Percentiles rank a stretch among this genome's conserved stretches.
Conservation (phyloP, 1,139 yeast genomes). For the Geotrichum cucujoidarum region DNA sequence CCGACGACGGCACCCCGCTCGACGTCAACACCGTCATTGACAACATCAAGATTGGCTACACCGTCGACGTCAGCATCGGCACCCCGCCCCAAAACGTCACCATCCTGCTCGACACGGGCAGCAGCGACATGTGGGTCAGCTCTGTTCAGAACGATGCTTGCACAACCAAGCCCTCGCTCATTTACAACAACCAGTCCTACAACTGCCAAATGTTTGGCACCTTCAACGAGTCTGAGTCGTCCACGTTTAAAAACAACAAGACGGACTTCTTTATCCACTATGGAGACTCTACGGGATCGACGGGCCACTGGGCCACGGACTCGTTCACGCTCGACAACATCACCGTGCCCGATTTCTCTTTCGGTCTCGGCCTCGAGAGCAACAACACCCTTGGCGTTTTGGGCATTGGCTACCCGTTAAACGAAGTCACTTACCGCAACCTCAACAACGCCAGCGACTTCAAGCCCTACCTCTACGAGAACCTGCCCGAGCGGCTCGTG, state of each 20-base stretch:
- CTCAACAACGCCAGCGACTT: conserved; percentile 29
- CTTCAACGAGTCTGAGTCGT: conserved; percentile 36
- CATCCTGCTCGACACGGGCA: conserved; percentile 54
- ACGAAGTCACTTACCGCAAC: conserved; percentile 37
- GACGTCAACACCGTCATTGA: neutral
- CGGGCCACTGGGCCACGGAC: conserved; percentile 31
- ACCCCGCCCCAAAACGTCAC: conserved; percentile 28
- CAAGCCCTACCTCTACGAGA: conserved; percentile 21
- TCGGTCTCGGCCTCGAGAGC: conserved; percentile 32
- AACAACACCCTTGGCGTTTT: conserved; percentile 34
- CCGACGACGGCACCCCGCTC: neutral
- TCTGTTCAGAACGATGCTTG: conserved; percentile 36
- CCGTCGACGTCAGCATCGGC: conserved; percentile 31
- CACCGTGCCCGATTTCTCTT: conserved; percentile 21
- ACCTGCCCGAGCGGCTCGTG: conserved; percentile 43
- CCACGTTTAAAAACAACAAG: conserved; percentile 23
- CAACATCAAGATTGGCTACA: conserved; percentile 32
- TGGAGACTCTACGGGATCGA: conserved; percentile 31
- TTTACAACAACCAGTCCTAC: conserved; percentile 20
- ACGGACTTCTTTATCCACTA: conserved; percentile 37
- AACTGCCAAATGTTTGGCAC: conserved; percentile 25
- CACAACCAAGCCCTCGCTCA: conserved; percentile 31
- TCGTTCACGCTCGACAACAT: conserved; percentile 21
- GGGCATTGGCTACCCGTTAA: conserved; percentile 36
- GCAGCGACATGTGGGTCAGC: conserved; percentile 62